A percentile compares a stretch with the other conserved stretches of the same genome.
Conservation (phyloP, 2,329 filamentous ascomycete genomes). For the Colletotrichum eremochloae region DNA sequence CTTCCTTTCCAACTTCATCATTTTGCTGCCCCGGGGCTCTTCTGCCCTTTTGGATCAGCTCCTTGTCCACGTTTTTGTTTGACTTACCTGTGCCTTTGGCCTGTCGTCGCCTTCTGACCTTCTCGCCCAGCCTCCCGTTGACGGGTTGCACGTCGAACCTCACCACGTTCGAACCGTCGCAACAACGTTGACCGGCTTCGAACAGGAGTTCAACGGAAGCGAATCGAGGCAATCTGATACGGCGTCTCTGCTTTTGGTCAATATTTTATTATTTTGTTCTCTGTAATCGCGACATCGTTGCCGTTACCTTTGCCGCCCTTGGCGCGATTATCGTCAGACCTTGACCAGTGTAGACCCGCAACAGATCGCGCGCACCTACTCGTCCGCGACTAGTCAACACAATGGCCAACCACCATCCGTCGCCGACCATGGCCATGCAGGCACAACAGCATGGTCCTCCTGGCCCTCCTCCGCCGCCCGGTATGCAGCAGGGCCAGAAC, state of each 20-base stretch:
- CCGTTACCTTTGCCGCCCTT: constrained; percentile 14
- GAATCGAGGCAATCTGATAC: constrained; percentile 23
- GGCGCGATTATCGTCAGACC: constrained; percentile 43
- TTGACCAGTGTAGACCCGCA: constrained; percentile 40
- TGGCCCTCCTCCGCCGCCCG: constrained; percentile 69
- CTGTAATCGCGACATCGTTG: constrained; percentile 23
- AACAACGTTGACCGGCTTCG: constrained; percentile 20
- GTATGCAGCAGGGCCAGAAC: constrained; percentile 65
- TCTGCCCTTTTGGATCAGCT: constrained; percentile 11
- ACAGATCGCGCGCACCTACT: constrained; percentile 34
- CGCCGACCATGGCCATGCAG: constrained; percentile 81
- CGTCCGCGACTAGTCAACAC: constrained; percentile 43
- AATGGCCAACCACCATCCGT: constrained; percentile 86
- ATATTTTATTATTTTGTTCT: constrained; percentile 1
- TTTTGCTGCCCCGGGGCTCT: constrained; percentile 24
- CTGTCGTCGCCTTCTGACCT: constrained; percentile 23
- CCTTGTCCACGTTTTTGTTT: constrained; percentile 17
- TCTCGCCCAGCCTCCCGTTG: constrained; percentile 34
- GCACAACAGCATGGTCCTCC: constrained; percentile 76
- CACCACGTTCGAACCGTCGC: constrained; percentile 35
- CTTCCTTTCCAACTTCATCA: constrained; percentile 43
- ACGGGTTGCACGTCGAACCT: constrained; percentile 42
- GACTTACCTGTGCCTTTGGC: constrained; percentile 26
- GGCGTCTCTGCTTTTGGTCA: background rate
- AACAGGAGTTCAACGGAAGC: background rate